Percentiles rank a stretch among this genome's conserved stretches.
phyloP scores from a whole-genome alignment of 805 yeast genomes.

The Brettanomyces naardenensis region DNA sequence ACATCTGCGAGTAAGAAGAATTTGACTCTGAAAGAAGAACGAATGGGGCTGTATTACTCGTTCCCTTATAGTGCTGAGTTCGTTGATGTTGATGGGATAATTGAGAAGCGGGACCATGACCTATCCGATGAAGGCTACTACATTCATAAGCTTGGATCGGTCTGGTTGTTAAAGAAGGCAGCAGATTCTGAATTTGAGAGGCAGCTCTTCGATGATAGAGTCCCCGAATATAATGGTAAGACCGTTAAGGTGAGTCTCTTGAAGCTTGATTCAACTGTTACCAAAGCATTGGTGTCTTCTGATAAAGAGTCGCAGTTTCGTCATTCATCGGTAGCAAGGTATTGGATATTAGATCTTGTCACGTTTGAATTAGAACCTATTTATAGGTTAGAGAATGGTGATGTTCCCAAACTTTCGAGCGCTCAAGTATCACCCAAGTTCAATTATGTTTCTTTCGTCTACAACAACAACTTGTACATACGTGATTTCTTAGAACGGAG shows the following conservation, averaged over 20 bases:
- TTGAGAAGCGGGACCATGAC: not conserved
- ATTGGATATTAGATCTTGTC: slow-evolving; percentile 52
- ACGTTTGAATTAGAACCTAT: slow-evolving; percentile 20
- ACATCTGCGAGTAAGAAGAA: slow-evolving; percentile 4
- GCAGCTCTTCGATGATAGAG: slow-evolving; percentile 23
- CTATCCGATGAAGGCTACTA: slow-evolving; percentile 38
- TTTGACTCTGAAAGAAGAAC: slow-evolving; percentile 21
- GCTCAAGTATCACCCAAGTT: slow-evolving; percentile 58
- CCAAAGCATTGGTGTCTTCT: slow-evolving; percentile 48
- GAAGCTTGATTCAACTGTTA: slow-evolving; percentile 36
- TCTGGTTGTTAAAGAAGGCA: slow-evolving; percentile 15
- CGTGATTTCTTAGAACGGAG: slow-evolving; percentile 27
- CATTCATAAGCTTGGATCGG: slow-evolving; percentile 11
- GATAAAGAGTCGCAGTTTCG: slow-evolving; percentile 50
- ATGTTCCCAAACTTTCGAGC: slow-evolving; percentile 33
- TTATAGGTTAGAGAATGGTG: slow-evolving; percentile 13
- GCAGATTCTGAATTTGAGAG: slow-evolving; percentile 23
- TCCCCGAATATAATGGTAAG: slow-evolving; percentile 34
- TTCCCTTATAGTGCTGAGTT: slow-evolving; percentile 18
- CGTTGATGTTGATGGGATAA: slow-evolving; percentile 13
- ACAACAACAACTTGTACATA: slow-evolving; percentile 46
- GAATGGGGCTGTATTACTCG: slow-evolving; percentile 24
- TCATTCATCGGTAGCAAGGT: slow-evolving; percentile 55
- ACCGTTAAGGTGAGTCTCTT: slow-evolving; percentile 32
- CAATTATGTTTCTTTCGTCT: slow-evolving; percentile 47